Evolutionary conservation across 1,284 basidiomycete genomes (phyloP), one percentile per base, ranked within the genome.

Genomic region (Afroboletus lepidellus): DNA sequence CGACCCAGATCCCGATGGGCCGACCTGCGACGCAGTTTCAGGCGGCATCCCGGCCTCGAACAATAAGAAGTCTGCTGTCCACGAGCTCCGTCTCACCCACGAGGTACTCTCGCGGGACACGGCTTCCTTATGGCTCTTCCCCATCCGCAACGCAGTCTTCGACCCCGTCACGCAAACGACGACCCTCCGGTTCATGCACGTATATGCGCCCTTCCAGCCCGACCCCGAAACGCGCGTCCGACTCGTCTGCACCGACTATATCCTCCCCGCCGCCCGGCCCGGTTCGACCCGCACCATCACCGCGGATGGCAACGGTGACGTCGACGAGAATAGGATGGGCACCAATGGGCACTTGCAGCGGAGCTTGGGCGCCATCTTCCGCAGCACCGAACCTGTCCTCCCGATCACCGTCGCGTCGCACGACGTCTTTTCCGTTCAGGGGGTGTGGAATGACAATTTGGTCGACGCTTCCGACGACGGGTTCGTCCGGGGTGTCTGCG

Each of bases 31-130:
- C 12, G 20, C 37, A 18, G 21, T 18, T 27, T 3, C 25, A n/a
- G n/a, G 30, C 25, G 32, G 23, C 23, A 32, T 24, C 18, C 34
- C 11, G 9, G 18, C 18, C 33, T 36, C 20, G 15, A 8, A 21
- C 18, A 33, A 9, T 13, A 3, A 24, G 8, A 29, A 9, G 15
- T 29, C 48, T 0, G n/a, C 24, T 25, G 48, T 63, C 29, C 5
- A 7, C 21, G 56, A 63, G 24, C 58, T 62, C 37, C 60, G 62
- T n/a, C 56, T 61, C 21, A 63, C 50, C 5, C 60, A 65, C 12
- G 58, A 65, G 37, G 21, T 29, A 5, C 39, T 46, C 42, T 37
- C 48, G 13, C 55, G 43, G 2, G 38, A 59, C 30, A 48, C 42
- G 4, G 25, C 32, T 8, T 64, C 62, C 1, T 4, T 46, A 5